Conservation (phyloP, 495 filamentous ascomycete species). For the Sordaria brevicollis region DNA sequence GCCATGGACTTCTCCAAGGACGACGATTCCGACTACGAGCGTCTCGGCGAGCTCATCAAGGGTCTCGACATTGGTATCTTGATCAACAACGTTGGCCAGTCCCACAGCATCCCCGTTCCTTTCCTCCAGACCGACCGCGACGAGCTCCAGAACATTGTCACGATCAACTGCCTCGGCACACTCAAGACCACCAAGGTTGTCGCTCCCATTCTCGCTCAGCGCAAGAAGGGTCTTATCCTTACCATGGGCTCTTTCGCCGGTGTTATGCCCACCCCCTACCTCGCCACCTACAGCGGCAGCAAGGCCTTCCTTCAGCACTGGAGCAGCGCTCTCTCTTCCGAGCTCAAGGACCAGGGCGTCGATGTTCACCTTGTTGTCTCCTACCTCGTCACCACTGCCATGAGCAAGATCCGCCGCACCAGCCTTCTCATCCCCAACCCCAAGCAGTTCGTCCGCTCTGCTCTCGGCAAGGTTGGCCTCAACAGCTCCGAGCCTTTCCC, state of each 20-base stretch:
- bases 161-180: conserved; percentile 85
- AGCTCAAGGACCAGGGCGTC: conserved; percentile 69
- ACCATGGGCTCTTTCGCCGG: conserved; percentile 97
- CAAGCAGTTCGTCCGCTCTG: conserved; percentile 67
- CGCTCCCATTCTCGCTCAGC: conserved; percentile 71
- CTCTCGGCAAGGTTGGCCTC: conserved; percentile 71
- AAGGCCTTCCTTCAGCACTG: conserved; percentile 98
- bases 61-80: conserved; percentile 77
- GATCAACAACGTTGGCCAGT: conserved; percentile 95
- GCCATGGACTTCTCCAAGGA: conserved; percentile 88
- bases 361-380: conserved; percentile 78
- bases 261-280: conserved; percentile 77
- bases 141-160: conserved; percentile 83
- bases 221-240: conserved; percentile 78
- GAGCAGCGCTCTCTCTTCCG: conserved; percentile 76
- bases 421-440: conserved; percentile 71
- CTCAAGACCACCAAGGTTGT: conserved; percentile 77
- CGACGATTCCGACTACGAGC: conserved; percentile 63
- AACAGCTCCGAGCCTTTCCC: conserved; percentile 63
- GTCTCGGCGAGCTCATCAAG: conserved; percentile 53
- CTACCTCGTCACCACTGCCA: conserved; percentile 87
- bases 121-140: conserved; percentile 68
- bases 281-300: conserved; percentile 94
- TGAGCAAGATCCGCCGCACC: conserved; percentile 84
- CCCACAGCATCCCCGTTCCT: conserved; percentile 82